Evolutionary conservation across 2,329 filamentous ascomycete genomes (phyloP).

Genomic region (Trichoderma citrinoviride): DNA sequence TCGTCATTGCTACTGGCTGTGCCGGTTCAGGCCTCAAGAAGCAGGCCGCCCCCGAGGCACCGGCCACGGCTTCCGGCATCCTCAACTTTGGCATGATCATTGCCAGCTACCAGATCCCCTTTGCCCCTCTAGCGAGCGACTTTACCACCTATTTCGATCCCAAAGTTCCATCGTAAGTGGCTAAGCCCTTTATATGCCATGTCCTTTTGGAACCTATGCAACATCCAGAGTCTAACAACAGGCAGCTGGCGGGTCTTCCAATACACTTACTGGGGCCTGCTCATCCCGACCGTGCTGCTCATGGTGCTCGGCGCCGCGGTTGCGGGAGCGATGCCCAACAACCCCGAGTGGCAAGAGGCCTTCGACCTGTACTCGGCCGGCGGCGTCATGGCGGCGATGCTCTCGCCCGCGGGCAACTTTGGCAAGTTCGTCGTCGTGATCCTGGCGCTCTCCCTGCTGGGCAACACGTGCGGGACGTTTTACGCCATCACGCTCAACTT

Average conservation of each 20-base stretch:
- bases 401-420: slow-evolving; percentile 56
- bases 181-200: not conserved
- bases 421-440: slow-evolving; percentile 61
- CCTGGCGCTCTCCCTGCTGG: slow-evolving; percentile 55
- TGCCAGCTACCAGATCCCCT: slow-evolving; percentile 63
- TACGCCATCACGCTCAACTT: slow-evolving; percentile 65
- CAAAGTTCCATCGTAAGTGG: slow-evolving; percentile 48
- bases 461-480: slow-evolving; percentile 58
- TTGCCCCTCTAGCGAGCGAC: slow-evolving; percentile 57
- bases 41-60: slow-evolving; percentile 43
- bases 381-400: slow-evolving; percentile 59
- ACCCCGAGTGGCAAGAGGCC: slow-evolving; percentile 52
- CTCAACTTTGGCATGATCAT: slow-evolving; percentile 60
- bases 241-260: slow-evolving; percentile 46
- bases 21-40: slow-evolving; percentile 49
- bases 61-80: slow-evolving; percentile 46
- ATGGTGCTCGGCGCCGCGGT: slow-evolving; percentile 66
- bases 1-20: slow-evolving; percentile 54
- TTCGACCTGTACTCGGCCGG: slow-evolving; percentile 55
- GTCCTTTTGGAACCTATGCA: not conserved
- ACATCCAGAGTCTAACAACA: slow-evolving; percentile 5
- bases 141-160: slow-evolving; percentile 61
- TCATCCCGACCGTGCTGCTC: slow-evolving; percentile 54
- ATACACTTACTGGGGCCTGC: slow-evolving; percentile 57
- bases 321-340: slow-evolving; percentile 55